Conservation (phyloP, 1,139 yeast genomes). For the Suhomyces panamericanus region DNA sequence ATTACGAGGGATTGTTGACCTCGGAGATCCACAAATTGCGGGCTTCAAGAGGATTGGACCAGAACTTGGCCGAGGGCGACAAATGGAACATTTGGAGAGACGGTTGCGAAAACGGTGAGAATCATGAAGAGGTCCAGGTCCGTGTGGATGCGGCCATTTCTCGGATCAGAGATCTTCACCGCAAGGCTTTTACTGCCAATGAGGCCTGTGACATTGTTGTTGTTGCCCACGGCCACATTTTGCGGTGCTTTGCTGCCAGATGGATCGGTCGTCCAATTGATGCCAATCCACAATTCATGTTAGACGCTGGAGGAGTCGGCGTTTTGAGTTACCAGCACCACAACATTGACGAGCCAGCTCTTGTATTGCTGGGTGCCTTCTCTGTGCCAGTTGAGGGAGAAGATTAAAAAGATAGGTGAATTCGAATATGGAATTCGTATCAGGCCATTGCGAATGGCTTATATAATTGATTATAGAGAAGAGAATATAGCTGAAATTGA, state of each 20-base stretch:
- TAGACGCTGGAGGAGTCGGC: constrained; percentile 96
- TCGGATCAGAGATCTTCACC: constrained; percentile 63
- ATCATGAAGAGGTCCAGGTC: constrained; percentile 58
- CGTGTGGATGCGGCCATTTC: constrained; percentile 71
- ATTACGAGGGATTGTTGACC: constrained; percentile 82
- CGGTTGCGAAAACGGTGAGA: constrained; percentile 92
- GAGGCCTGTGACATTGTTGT: constrained; percentile 71
- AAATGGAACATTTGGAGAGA: constrained; percentile 88
- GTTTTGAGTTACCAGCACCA: constrained; percentile 88
- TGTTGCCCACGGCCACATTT: constrained; percentile 91
- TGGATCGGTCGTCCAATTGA: constrained; percentile 69
- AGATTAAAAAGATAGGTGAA: background rate
- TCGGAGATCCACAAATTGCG: constrained; percentile 64
- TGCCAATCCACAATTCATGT: constrained; percentile 72
- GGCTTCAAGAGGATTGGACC: constrained; percentile 58
- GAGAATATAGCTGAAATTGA: too few species aligned
- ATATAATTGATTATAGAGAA: too few species aligned
- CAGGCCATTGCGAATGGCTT: too few species aligned
- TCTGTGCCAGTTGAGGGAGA: constrained; percentile 61
- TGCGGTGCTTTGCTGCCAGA: constrained; percentile 84
- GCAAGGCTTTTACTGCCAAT: constrained; percentile 52
- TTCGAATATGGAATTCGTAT: too few species aligned
- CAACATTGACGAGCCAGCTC: constrained; percentile 81
- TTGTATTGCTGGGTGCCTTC: constrained; percentile 79
- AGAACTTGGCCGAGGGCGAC: constrained; percentile 25